Percentiles rank a stretch among this genome's conserved stretches.
These are phyloP conservation scores for Colletotrichum endophyticum DNA, from an alignment of 2,329 filamentous ascomycete species.

Conservation along the genomic window DNA sequence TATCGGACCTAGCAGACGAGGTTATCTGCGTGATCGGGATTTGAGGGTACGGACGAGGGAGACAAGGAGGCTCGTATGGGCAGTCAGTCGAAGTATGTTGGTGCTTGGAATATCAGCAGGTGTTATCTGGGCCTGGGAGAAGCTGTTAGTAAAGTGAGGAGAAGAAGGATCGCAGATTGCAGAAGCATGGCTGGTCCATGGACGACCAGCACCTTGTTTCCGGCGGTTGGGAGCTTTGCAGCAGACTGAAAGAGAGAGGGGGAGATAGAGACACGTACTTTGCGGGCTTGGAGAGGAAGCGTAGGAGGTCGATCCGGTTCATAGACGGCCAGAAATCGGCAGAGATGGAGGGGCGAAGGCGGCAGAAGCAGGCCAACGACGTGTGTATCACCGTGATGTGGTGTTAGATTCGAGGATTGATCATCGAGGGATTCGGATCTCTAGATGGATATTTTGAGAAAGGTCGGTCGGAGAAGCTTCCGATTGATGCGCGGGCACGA, in stretches of 20 bases:
- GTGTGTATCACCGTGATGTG: not conserved
- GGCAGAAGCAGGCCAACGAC: not conserved
- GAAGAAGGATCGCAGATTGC: not conserved
- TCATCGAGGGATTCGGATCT: not conserved
- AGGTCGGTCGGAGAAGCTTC: not conserved
- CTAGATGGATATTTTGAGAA: not conserved
- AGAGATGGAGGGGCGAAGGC: not conserved
- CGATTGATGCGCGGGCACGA: not conserved
- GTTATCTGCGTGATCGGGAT: conserved; percentile 50
- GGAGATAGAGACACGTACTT: conserved; percentile 66
- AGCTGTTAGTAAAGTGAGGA: not conserved
- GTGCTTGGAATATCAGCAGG: not conserved
- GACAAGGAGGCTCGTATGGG: conserved; percentile 10
- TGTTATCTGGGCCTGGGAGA: conserved; percentile 25
- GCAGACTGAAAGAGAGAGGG: not conserved
- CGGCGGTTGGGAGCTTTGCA: not conserved
- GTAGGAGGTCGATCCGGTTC: conserved; percentile 88
- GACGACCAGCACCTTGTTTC: rapidly evolving
- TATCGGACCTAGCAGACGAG: conserved; percentile 87
- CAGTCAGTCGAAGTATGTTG: not conserved
- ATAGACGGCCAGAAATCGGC: conserved; percentile 63
- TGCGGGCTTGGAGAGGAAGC: conserved; percentile 92
- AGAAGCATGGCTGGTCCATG: not conserved
- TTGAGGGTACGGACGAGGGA: conserved; percentile 20
- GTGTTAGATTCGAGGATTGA: not conserved